phyloP scores from a whole-genome alignment of 2,329 filamentous ascomycete genomes.

The Talaromyces sp. region DNA sequence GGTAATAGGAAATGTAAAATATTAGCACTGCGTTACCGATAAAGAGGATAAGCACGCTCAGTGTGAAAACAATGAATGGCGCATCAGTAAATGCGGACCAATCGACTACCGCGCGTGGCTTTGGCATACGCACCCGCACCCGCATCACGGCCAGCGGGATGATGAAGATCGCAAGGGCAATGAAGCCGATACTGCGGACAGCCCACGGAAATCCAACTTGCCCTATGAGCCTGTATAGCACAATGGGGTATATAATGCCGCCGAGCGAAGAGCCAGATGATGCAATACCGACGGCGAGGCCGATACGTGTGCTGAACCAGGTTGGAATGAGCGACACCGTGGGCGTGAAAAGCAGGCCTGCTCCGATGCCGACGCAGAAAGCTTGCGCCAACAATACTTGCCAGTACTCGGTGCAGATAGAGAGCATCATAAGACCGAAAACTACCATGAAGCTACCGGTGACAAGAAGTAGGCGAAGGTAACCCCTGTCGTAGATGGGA shows the following conservation, averaged over 20 bases:
- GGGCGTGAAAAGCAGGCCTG: conserved; percentile 63
- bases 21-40: conserved; percentile 52
- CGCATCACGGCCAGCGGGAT: conserved; percentile 43
- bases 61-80: conserved; percentile 43
- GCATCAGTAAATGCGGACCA: conserved; percentile 45
- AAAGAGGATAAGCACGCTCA: conserved; percentile 59
- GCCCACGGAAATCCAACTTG: conserved; percentile 56
- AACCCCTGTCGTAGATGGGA: conserved; percentile 48
- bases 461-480: conserved; percentile 41
- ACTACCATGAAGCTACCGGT: conserved; percentile 41
- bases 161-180: conserved; percentile 49
- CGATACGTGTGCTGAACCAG: conserved; percentile 58
- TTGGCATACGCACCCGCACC: conserved; percentile 33
- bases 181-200: conserved; percentile 62
- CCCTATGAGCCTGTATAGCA: conserved; percentile 42
- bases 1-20: conserved; percentile 45
- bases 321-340: conserved; percentile 63
- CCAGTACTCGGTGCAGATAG: conserved; percentile 28
- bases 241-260: conserved; percentile 55
- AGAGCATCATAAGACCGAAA: conserved; percentile 19
- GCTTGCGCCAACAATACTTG: conserved; percentile 51
- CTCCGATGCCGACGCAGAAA: conserved; percentile 52
- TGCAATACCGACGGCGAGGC: conserved; percentile 59
- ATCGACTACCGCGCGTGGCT: conserved; percentile 41
- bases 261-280: conserved; percentile 58